Base-by-base conservation (phyloP, 805 yeast species). In the Kregervanrija fluxuum region DNA sequence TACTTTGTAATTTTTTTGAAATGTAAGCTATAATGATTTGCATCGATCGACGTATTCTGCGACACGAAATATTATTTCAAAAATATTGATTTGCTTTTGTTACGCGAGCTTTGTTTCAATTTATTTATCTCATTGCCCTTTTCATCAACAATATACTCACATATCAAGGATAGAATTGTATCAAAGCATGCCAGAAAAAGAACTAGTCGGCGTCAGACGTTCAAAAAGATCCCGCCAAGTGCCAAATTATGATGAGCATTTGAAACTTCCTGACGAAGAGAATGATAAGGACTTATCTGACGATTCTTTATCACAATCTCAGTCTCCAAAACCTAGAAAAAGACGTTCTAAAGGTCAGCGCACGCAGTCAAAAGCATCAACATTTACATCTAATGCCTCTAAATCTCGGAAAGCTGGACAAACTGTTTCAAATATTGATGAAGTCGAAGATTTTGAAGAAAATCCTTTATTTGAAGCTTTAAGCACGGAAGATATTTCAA, bases 381-480 rank as follows among this genome's bases (percentile, higher is more conserved):
- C 28, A 22, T 8, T 22, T 22, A 22, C 28, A 22, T 6, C 28
- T 22, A 22, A 22, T 22, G 6, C 28, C 28, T 22, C 28, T 22
- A 22, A 22, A 22, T 2, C 28, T 22, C 8, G 28, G 28, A 22
- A 22, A 5, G 6, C 28, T 22, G 28, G 28, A 22, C 28, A 6
- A 6, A 8, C 28, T 5, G 28, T 22, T 11, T 48, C 51, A n/a
- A 60, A 68, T 44, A 59, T 68, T 34, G 69, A 68, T 41, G 61
- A 66, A 33, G 52, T 70, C 32, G 70, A 69, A 11, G 71, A 65
- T 16, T 75, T 73, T 51, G 67, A 67, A 37, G 76, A 74, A 31
- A 72, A 74, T 40, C 66, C 66, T 38, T 42, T 77, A 11, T 77
- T 77, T 46, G 73, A 73, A 45, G 77, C 80, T 0, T 59, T 82